phyloP scores from a whole-genome alignment of 2,329 filamentous ascomycete species.

The Penicillium sp. region DNA sequence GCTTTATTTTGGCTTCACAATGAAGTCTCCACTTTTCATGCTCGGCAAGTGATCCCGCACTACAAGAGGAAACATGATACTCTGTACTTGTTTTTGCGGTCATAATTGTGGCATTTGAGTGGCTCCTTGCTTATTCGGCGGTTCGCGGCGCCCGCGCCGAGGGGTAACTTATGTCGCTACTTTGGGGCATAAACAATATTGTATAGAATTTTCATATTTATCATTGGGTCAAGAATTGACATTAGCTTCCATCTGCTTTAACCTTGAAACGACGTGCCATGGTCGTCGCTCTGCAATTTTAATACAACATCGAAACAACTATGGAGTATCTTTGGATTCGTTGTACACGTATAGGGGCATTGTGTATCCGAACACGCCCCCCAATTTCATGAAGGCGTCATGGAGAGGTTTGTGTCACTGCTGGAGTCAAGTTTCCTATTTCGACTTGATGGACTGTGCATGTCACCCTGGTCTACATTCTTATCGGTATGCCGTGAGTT shows the following conservation, averaged over 20 bases:
- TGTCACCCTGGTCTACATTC: too few species aligned
- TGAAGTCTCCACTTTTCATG: background rate
- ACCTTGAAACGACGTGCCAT: background rate
- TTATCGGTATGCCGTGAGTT: background rate
- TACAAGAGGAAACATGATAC: background rate
- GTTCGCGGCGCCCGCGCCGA: background rate
- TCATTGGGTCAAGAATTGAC: background rate
- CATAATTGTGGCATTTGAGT: background rate
- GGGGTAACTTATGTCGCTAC: background rate
- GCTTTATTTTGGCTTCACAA: slow-evolving; percentile 4
- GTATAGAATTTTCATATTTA: background rate
- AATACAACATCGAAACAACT: too few species aligned
- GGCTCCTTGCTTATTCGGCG: background rate
- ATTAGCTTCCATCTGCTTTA: background rate
- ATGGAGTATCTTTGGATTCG: background rate
- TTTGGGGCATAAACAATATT: background rate
- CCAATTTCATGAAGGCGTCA: too few species aligned
- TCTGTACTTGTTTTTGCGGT: background rate
- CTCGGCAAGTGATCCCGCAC: background rate
- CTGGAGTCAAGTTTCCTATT: too few species aligned
- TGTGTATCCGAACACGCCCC: too few species aligned
- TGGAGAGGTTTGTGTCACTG: too few species aligned
- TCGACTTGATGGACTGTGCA: too few species aligned
- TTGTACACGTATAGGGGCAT: background rate
- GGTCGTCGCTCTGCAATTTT: background rate